Conservation (phyloP, 1,284 basidiomycete species). For the Puccinia polysora region DNA sequence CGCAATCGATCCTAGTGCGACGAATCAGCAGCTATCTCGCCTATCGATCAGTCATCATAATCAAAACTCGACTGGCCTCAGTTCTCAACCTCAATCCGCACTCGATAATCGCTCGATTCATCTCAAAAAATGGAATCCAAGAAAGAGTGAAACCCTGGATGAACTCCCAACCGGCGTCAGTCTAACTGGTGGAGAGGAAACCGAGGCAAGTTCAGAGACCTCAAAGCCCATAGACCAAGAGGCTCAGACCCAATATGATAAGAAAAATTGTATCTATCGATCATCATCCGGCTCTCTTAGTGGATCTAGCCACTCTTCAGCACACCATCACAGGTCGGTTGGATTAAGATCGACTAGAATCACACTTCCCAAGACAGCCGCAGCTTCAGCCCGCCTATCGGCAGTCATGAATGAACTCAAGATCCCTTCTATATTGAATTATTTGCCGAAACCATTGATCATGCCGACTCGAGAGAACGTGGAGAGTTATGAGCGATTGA, state of each 20-base stretch:
- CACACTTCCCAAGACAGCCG: conserved; percentile 26
- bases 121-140: background rate
- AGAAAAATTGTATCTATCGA: conserved; percentile 32
- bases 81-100: background rate
- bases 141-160: background rate
- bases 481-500: conserved; percentile 32
- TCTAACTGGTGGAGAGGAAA: background rate
- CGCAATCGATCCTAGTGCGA: background rate
- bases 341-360: conserved; percentile 23
- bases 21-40: conserved; percentile 2
- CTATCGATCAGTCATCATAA: conserved; percentile 10
- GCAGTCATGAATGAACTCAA: conserved; percentile 23
- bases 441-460: conserved; percentile 36
- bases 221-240: conserved; percentile 3
- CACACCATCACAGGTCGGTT: conserved; percentile 20
- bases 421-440: conserved; percentile 16
- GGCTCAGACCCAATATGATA: conserved; percentile 10
- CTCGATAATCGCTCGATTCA: background rate
- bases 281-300: background rate
- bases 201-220: background rate
- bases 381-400: background rate
- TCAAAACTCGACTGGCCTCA: background rate
- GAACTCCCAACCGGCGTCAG: background rate
- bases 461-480: conserved; percentile 37
- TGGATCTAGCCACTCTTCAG: background rate